Base-by-base conservation (phyloP, 805 yeast species). In the Ogataea ramenticola region DNA sequence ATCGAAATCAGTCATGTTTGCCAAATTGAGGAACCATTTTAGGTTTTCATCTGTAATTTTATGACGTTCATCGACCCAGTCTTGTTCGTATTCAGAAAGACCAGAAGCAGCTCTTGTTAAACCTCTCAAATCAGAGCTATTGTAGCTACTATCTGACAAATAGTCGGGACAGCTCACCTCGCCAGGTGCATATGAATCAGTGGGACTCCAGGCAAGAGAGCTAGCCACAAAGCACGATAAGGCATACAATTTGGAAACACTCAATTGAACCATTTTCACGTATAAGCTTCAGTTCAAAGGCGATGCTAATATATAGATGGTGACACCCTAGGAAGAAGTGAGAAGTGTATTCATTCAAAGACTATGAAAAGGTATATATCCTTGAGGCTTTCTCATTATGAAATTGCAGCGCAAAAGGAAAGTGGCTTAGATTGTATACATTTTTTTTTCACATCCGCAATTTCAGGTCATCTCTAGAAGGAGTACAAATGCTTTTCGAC, bases 161-260 rank as follows among this genome's bases (percentile, higher is more conserved):
- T 58, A 60, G 1, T 60, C 37, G 0, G 84, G 85, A 60, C 87
- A 81, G 3, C 67, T 62, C 6, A 80, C 74, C 14, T 62, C 60
- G 0, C 77, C 82, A 1, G 89, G 89, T 1, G 82, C 82, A 49
- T 82, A 82, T 1, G 75, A 66, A 45, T 74, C 70, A 0, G 77
- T 70, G 2, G 82, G 82, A 3, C 80, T 73, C 80, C 78, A 77
- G 0, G 63, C 65, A 10, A 11, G 11, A 2, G 30, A n/a, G 9
- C 24, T 11, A 5, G 39, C 31, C 15, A 35, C 10, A 4, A 15
- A 35, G 26, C n/a, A 9, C 27, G 16, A 11, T 7, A 8, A 5
- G 8, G 27, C 16, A 4, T 4, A 35, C 7, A 9, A 15, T 20
- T 8, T 22, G 16, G 24, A 7, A n/a, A 9, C 26, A 4, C 7